Percentiles rank a stretch among this genome's conserved stretches.
Conservation (phyloP, 108 stramenopile species). For the Fragilaria radians region DNA sequence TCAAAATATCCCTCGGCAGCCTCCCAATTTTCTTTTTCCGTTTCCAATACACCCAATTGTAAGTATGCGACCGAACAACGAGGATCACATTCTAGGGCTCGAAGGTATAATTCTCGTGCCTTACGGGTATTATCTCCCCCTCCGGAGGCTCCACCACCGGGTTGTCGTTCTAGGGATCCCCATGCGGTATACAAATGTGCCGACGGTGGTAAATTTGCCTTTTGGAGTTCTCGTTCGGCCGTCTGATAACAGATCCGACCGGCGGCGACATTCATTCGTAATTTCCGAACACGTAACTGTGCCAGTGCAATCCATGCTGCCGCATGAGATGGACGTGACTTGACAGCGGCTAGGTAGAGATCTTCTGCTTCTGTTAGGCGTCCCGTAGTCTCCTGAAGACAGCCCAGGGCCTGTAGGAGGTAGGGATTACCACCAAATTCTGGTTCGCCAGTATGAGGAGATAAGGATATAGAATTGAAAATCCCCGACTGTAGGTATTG, state of each 20-base stretch:
- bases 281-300: slow-evolving; percentile 74
- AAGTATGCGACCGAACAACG: slow-evolving; percentile 71
- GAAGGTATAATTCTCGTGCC: slow-evolving; percentile 54
- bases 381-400: slow-evolving; percentile 73
- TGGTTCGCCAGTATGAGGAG: slow-evolving; percentile 4
- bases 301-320: slow-evolving; percentile 81
- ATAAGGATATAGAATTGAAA: slow-evolving; percentile 24
- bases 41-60: slow-evolving; percentile 82
- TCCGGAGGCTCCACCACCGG: slow-evolving; percentile 42
- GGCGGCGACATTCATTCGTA: slow-evolving; percentile 60
- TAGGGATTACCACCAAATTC: slow-evolving; percentile 77
- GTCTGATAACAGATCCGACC: slow-evolving; percentile 73
- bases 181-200: slow-evolving; percentile 83
- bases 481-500: slow-evolving; percentile 54
- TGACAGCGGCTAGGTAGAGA: slow-evolving; percentile 54
- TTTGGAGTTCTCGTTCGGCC: slow-evolving; percentile 60
- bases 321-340: slow-evolving; percentile 73
- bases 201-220: slow-evolving; percentile 51
- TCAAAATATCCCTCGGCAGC: slow-evolving; percentile 74
- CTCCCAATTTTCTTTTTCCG: slow-evolving; percentile 65
- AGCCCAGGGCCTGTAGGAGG: slow-evolving; percentile 73
- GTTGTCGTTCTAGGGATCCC: slow-evolving; percentile 78
- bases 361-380: slow-evolving; percentile 67
- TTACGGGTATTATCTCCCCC: slow-evolving; percentile 21
- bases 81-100: slow-evolving; percentile 67